Percentiles rank a stretch among this genome's conserved stretches.
Conservation (phyloP, 208 protist species). For the Acanthamoeba castellanii region DNA sequence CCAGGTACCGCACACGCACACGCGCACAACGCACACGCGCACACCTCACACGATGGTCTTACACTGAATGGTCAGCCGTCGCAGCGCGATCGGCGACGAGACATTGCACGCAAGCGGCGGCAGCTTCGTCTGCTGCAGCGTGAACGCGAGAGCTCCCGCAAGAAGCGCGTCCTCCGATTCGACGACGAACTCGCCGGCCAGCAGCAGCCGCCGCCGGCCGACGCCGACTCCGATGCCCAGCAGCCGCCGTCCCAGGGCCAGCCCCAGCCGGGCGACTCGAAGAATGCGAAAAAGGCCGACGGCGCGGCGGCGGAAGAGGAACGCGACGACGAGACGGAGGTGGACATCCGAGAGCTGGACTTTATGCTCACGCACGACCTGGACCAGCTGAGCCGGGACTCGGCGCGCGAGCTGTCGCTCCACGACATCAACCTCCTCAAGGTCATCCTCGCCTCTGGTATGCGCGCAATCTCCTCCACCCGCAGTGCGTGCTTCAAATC, state of each 20-base stretch:
- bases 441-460: conserved; percentile 74
- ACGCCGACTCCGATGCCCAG: background rate
- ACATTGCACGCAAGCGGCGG: background rate
- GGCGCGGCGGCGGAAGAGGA: background rate
- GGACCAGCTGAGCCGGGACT: conserved; percentile 27
- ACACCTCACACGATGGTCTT: background rate
- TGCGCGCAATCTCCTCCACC: background rate
- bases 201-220: background rate
- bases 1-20: no score
- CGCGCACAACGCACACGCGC: no score
- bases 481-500: no score
- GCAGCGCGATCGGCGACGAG: background rate
- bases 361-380: conserved; percentile 67
- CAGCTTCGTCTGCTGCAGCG: conserved; percentile 30
- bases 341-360: conserved; percentile 56
- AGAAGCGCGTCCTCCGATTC: conserved; percentile 53
- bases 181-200: conserved; percentile 42
- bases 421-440: conserved; percentile 77
- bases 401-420: conserved; percentile 48
- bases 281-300: background rate
- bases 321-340: background rate
- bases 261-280: background rate
- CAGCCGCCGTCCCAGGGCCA: no score
- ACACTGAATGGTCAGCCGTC: background rate
- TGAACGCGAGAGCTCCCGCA: conserved; percentile 14